Conservation (phyloP, 257 asterid genomes). For the Salvia miltiorrhiza region DNA sequence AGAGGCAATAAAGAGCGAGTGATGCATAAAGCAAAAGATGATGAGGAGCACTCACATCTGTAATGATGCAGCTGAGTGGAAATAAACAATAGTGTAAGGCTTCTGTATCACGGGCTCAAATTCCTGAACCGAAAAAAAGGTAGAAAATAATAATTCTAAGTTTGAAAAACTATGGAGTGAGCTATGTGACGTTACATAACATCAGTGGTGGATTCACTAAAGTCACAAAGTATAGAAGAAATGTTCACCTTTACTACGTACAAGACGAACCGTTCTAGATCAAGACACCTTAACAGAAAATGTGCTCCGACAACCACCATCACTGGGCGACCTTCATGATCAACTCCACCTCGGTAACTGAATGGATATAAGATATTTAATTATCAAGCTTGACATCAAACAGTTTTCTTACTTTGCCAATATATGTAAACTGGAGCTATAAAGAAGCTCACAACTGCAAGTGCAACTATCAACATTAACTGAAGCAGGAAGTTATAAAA, state of each 20-base stretch:
- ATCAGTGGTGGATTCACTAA: too few relatives aligned
- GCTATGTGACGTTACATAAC: not conserved
- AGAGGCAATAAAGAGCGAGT: not conserved
- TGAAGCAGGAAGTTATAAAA: not conserved
- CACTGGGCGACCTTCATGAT: constrained; percentile 85
- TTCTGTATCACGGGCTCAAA: constrained; percentile 95
- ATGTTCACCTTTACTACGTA: constrained; percentile 71
- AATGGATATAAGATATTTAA: constrained; percentile 10
- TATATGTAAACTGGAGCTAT: not conserved
- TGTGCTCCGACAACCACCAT: constrained; percentile 98
- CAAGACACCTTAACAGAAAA: constrained; percentile 87
- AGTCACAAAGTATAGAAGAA: constrained; percentile 5
- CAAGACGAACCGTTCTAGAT: constrained; percentile 76
- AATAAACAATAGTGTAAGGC: constrained; percentile 82
- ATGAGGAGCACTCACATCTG: constrained; percentile 60
- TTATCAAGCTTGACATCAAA: not conserved
- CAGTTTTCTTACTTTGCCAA: not conserved
- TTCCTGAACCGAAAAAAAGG: constrained; percentile 60
- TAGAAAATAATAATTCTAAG: not conserved
- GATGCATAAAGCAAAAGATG: not conserved
- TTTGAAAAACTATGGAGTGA: constrained; percentile 11
- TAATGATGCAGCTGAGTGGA: constrained; percentile 94
- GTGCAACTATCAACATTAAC: not conserved
- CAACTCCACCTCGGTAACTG: constrained; percentile 96
- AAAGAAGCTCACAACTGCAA: not conserved